These are phyloP conservation scores for Pyricularia grisea DNA, from an alignment of 2,329 filamentous ascomycete genomes.

Conservation along the genomic window DNA sequence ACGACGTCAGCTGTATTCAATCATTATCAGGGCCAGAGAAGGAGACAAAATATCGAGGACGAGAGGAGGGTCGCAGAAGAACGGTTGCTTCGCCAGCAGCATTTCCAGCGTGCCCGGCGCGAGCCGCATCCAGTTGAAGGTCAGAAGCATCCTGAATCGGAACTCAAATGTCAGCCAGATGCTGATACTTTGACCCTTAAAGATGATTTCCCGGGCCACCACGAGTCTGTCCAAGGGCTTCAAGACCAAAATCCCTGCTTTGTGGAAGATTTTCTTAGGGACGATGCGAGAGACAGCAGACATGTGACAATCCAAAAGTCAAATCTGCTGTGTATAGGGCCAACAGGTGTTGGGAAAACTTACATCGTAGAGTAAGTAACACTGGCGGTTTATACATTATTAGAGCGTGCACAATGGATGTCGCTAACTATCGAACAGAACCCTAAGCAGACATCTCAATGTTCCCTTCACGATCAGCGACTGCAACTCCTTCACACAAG, in stretches of 20 bases:
- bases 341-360: conserved; percentile 93
- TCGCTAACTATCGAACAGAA: conserved; percentile 42
- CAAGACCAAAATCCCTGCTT: conserved; percentile 19
- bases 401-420: not conserved
- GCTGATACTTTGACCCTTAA: conserved; percentile 23
- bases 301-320: conserved; percentile 84
- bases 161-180: conserved; percentile 14
- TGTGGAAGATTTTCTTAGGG: not conserved
- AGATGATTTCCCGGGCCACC: conserved; percentile 48
- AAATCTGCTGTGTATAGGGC: conserved; percentile 82
- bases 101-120: conserved; percentile 54
- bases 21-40: conserved; percentile 82
- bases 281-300: not conserved
- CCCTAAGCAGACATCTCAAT: conserved; percentile 82
- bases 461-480: conserved; percentile 94
- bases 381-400: not conserved
- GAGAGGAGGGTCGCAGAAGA: conserved; percentile 47
- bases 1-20: conserved; percentile 92
- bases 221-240: conserved; percentile 34
- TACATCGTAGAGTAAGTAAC: conserved; percentile 66
- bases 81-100: conserved; percentile 60
- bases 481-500: conserved; percentile 92
- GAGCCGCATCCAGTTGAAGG: conserved; percentile 73
- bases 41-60: conserved; percentile 70
- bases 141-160: conserved; percentile 25